Percentiles rank a stretch among this genome's conserved stretches.
Conservation (phyloP, 306 rosid species). For the Casuarina equisetifolia region DNA sequence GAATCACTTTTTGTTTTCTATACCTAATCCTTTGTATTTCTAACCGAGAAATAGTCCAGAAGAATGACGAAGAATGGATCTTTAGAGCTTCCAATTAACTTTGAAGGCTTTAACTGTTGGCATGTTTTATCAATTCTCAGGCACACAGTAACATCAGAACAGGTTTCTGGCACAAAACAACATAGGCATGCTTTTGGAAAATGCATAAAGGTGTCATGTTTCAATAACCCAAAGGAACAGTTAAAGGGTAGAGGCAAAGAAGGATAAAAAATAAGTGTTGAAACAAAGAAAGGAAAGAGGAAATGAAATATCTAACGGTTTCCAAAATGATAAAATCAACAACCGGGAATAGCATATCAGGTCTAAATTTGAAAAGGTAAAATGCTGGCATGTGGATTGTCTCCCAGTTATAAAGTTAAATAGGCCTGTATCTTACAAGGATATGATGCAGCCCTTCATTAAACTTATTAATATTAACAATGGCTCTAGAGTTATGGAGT, state of each 20-base stretch:
- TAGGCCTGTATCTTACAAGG: neutral
- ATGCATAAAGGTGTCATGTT: slow-evolving; percentile 9
- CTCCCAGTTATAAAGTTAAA: neutral
- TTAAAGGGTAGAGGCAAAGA: neutral
- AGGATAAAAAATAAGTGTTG: neutral
- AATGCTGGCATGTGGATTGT: neutral
- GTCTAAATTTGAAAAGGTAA: neutral
- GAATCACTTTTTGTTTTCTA: neutral
- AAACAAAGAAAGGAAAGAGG: slow-evolving; percentile 15
- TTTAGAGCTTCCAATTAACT: slow-evolving; percentile 12
- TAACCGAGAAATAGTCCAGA: neutral
- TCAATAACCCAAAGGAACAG: slow-evolving; percentile 4
- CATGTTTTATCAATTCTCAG: neutral
- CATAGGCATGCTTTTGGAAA: slow-evolving; percentile 1
- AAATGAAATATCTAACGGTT: neutral
- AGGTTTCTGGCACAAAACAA: neutral
- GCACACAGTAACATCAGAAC: neutral
- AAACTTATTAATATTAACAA: neutral
- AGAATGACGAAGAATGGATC: neutral
- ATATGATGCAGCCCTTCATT: neutral
- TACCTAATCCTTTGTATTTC: neutral
- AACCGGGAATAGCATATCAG: neutral
- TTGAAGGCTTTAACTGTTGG: slow-evolving; percentile 2
- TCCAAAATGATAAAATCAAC: neutral
- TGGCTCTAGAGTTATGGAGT: slow-evolving; percentile 4